Conservation (phyloP, 2,329 filamentous ascomycete genomes). For the Calonectria hongkongensis region DNA sequence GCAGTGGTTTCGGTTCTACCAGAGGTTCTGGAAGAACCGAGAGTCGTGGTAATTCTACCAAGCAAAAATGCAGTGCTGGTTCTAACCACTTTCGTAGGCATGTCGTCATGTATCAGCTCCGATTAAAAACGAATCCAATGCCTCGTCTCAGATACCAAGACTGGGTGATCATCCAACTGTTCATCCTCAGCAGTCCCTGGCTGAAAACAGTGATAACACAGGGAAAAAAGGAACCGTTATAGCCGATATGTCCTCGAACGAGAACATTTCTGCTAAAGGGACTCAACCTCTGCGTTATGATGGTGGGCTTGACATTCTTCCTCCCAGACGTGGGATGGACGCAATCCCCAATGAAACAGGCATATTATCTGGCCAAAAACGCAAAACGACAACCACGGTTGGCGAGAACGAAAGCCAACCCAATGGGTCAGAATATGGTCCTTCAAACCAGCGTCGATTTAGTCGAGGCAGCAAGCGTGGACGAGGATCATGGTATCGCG, state of each 20-base stretch:
- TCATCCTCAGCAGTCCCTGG: neutral
- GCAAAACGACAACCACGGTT: neutral
- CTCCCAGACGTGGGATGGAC: slow-evolving; percentile 12
- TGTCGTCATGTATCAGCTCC: slow-evolving; percentile 56
- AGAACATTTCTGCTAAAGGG: neutral
- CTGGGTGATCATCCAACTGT: slow-evolving; percentile 40
- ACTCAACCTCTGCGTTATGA: neutral
- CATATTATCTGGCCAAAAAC: neutral
- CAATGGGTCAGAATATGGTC: slow-evolving; percentile 22
- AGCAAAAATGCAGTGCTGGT: neutral
- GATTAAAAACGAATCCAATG: slow-evolving; percentile 34
- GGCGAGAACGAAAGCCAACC: slow-evolving; percentile 42
- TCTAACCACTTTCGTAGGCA: slow-evolving; percentile 38
- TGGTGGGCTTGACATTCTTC: neutral
- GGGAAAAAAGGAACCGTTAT: neutral
- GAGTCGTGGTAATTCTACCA: slow-evolving; percentile 35
- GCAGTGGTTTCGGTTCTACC: slow-evolving; percentile 28
- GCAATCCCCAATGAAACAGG: slow-evolving; percentile 17
- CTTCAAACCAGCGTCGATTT: slow-evolving; percentile 39
- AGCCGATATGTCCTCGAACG: neutral
- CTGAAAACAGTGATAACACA: neutral
- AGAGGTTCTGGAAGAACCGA: slow-evolving; percentile 36
- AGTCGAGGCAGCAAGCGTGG: slow-evolving; percentile 54
- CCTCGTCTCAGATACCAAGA: slow-evolving; percentile 53
- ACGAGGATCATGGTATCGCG: slow-evolving; percentile 52